These are phyloP conservation scores for Aspergillus texensis DNA, from an alignment of 2,329 filamentous ascomycete species.

Conservation along the genomic window DNA sequence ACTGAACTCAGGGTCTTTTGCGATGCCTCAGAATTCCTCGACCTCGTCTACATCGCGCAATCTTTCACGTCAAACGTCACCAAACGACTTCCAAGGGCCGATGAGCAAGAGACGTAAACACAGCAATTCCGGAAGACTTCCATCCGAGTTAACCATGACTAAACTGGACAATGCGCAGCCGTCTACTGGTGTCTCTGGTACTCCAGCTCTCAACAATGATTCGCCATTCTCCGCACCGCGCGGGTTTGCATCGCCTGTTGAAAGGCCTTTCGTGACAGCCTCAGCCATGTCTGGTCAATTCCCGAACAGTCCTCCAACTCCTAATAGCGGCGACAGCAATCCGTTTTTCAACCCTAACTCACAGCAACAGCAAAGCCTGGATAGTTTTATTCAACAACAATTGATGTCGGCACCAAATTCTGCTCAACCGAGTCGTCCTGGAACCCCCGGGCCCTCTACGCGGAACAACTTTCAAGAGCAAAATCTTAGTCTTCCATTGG, in stretches of 20 bases:
- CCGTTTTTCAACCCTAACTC: constrained; percentile 59
- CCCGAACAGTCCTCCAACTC: constrained; percentile 65
- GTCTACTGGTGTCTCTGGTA: constrained; percentile 25
- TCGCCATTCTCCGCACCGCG: constrained; percentile 44
- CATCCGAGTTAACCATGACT: constrained; percentile 79
- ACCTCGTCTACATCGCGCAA: constrained; percentile 55
- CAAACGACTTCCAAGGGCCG: constrained; percentile 65
- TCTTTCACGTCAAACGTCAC: constrained; percentile 74
- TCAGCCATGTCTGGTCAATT: constrained; percentile 52
- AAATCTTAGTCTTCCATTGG: constrained; percentile 30
- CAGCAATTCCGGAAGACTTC: constrained; percentile 69
- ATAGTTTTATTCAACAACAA: constrained; percentile 65
- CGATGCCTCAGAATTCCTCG: constrained; percentile 40
- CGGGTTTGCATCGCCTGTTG: constrained; percentile 41
- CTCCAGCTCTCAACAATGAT: constrained; percentile 46
- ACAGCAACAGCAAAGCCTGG: constrained; percentile 65
- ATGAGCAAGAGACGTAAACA: constrained; percentile 81
- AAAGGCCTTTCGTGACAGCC: constrained; percentile 52
- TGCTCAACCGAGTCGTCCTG: constrained; percentile 73
- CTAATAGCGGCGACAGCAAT: constrained; percentile 65
- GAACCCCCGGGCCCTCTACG: constrained; percentile 62
- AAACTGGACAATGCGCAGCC: constrained; percentile 65
- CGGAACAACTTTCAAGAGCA: constrained; percentile 47
- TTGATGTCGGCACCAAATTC: constrained; percentile 74
- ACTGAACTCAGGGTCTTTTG: constrained; percentile 42